Percentiles rank a stretch among this genome's conserved stretches.
These are phyloP conservation scores for Aspergillus proliferans DNA, from an alignment of 2,329 filamentous ascomycete species.

Conservation along the genomic window DNA sequence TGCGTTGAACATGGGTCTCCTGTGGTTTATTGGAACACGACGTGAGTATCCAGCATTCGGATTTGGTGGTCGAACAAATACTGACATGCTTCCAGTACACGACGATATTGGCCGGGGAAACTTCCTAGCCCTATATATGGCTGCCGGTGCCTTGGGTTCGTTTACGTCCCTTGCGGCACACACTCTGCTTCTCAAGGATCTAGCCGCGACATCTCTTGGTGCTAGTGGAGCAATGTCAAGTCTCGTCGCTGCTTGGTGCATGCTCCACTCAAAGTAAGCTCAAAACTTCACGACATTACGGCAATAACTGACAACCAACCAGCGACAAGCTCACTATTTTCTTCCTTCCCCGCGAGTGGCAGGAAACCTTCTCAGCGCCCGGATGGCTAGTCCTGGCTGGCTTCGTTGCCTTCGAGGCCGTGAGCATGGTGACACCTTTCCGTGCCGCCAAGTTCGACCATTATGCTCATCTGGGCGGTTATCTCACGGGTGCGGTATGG, in stretches of 20 bases:
- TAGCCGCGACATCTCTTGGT: conserved; percentile 45
- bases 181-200: conserved; percentile 35
- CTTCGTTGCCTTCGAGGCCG: conserved; percentile 32
- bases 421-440: conserved; percentile 25
- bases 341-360: conserved; percentile 35
- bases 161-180: conserved; percentile 41
- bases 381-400: conserved; percentile 33
- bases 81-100: conserved; percentile 35
- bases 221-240: conserved; percentile 47
- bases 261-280: conserved; percentile 41
- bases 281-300: not conserved
- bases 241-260: conserved; percentile 45
- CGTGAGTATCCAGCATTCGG: conserved; percentile 24
- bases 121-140: conserved; percentile 49
- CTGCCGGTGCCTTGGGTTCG: conserved; percentile 43
- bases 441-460: conserved; percentile 33
- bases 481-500: conserved; percentile 28
- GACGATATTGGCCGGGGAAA: conserved; percentile 52
- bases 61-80: conserved; percentile 2
- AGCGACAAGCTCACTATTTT: conserved; percentile 38
- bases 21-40: conserved; percentile 50
- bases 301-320: conserved; percentile 3
- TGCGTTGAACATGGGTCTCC: conserved; percentile 47
- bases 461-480: conserved; percentile 39
- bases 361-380: conserved; percentile 37